Evolutionary conservation across 2,329 filamentous ascomycete species (phyloP), one percentile per base, ranked within the genome.

Genomic region (Penicillium frequentans): DNA sequence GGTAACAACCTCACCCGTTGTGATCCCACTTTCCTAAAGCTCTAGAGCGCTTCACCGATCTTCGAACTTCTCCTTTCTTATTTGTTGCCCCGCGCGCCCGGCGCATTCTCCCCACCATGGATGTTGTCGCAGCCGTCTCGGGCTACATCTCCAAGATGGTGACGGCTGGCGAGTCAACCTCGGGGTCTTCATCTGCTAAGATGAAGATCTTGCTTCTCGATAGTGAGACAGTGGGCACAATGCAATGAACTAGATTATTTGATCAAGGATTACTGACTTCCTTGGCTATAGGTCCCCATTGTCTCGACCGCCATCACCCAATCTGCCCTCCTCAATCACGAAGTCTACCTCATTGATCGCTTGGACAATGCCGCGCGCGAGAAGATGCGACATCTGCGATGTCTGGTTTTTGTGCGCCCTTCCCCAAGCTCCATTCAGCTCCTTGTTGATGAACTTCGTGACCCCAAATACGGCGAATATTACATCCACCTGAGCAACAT

Each of bases 141-240:
- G 90, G 91, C 78, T 99, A 99, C 82, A 89, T 99, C 82, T 89
- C 89, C 75, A 96, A 93, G 84, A 96, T 99, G 86, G 88, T 98
- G 75, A 89, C 91, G 64, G 86, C 86, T 64, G 90, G 90, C 70
- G 92, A 96, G 80, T 72, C 76, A 70, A 81, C 86, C 49, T 77
- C 82, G 44, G 84, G 85, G 57, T 69, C 72, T 59, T 83, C 86
- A 45, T 82, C 88, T 50, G 88, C 90, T 23, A 98, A 97, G 81
- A 99, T 99, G 95, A 99, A 99, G 86, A 95, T 98, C 59, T 81
- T 99, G 56, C 81, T 99, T 62, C 82, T 99, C 67, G 95, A 99
- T 76, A 89, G 86, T 77, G 95, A 98, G 77, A 99, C 95, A 64
- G 86, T 87, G 79, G 75, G 84, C 33, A 80, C 73, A 77, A 76